Evolutionary conservation across 192 early-diverging fungal species (phyloP), one percentile per base, ranked within the genome.

Genomic region (Phlyctochytrium bullatum): DNA sequence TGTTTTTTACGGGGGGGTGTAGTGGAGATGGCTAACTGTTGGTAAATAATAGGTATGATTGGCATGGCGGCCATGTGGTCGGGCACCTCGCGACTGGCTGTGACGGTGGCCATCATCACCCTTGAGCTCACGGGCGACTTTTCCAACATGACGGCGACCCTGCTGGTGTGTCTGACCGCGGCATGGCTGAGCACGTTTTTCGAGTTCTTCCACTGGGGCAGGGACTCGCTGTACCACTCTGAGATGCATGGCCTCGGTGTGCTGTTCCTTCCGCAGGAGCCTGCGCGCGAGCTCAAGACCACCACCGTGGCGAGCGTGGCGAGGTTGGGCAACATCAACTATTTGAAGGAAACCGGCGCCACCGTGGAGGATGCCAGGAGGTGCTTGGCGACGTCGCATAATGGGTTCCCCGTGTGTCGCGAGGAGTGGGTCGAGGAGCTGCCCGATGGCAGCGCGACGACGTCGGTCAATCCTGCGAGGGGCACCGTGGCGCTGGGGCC

Each of bases 111-210:
- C 25, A 67, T 76, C 50, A 66, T 78, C 1, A 34, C 40, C 23
- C 52, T 78, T 25, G 77, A 78, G 53, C 24, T 78, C 33, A 78
- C 77, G 2, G 73, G 73, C 31, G 77, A 78, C 62, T 72, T 65
- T 50, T 64, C 57, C 28, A 53, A 52, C 3, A 52, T 78, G 16
- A 67, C 69, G 20, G 77, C 66, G 17, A 29, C 75, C 36, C 62
- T 78, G 30, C 47, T 75, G 25, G 73, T 72, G 1, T 29, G 36
- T 36, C 64, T 64, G 17, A 52, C 54, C 31, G 24, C 59, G 10
- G 71, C 71, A 2, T 69, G 66, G 57, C 28, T 70, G 36, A 61
- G 67, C 10, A 36, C 67, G 35, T 65, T 64, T 36, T 47, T 76
- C 28, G 77, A 62, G 27, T 62, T 35, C 1, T 36, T 20, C 20